Evolutionary conservation across 352 stramenopile species (phyloP).

Genomic region (Phytophthora kernoviae): DNA sequence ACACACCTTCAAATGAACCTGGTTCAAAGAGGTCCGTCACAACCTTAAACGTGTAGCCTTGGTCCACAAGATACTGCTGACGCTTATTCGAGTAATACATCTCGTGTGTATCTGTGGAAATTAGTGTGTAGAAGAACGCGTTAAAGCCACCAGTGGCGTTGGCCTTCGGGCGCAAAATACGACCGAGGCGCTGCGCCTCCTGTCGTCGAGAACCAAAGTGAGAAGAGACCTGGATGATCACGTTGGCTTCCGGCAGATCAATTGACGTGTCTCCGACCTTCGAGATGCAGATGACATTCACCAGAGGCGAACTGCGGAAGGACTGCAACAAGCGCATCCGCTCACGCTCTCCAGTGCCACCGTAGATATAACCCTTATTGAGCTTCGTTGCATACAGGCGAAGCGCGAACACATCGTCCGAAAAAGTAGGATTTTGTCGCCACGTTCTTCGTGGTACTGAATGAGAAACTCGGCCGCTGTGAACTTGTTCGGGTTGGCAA

Average conservation of each 20-base stretch:
- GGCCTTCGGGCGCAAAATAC: conserved; percentile 98
- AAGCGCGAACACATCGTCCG: conserved; percentile 98
- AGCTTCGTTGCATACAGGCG: conserved; percentile 94
- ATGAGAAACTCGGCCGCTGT: conserved; percentile 96
- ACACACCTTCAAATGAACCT: conserved; percentile 78
- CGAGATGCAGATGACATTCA: conserved; percentile 92
- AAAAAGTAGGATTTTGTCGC: conserved; percentile 99
- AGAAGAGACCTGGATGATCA: conserved; percentile 99
- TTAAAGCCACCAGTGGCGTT: conserved; percentile 97
- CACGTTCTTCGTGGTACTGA: conserved; percentile 96
- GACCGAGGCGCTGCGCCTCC: conserved; percentile 98
- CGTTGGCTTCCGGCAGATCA: conserved; percentile 99
- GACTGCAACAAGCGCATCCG: conserved; percentile 87
- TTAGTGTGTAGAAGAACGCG: conserved; percentile 99
- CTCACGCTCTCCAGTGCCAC: conserved; percentile 94
- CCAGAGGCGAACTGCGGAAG: conserved; percentile 82
- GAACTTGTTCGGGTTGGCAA: conserved; percentile 99
- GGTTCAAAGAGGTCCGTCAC: conserved; percentile 94
- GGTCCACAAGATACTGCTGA: conserved; percentile 99
- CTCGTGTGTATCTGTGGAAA: conserved; percentile 99
- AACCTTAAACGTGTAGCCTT: conserved; percentile 99
- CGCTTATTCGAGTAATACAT: conserved; percentile 99
- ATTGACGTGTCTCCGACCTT: conserved; percentile 99
- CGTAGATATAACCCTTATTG: conserved; percentile 96
- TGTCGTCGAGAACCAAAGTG: conserved; percentile 99